Base-by-base conservation (phyloP, 768 basidiomycete genomes). In the Amanita molliuscula region DNA sequence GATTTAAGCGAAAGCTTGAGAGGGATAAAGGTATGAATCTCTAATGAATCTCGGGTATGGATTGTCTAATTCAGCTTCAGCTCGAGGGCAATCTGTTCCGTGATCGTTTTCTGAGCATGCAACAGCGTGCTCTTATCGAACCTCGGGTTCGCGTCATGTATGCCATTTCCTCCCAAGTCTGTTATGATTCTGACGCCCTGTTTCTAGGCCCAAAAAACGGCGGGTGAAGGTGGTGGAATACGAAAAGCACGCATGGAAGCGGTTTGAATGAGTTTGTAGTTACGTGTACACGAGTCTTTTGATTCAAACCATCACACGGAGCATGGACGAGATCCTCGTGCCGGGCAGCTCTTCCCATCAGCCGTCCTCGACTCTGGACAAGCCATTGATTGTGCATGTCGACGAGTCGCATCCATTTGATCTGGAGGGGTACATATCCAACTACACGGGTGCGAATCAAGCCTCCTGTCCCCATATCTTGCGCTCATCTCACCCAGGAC, bases 61-160 rank as follows among this genome's bases (percentile, higher is more conserved):
- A 26, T 15, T 21, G 16, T 47, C 35, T 38, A 47, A 36, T 4
- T 4, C 13, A 28, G 20, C 48, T 18, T 28, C 53, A 95, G 92
- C 88, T 89, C 15, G 92, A 96, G 70, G 93, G 93, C 21, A 96
- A 95, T 61, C 68, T 93, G 29, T 95, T 95, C 76, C 77, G 82
- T 20, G 93, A 96, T 62, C 79, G 90, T 1, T 92, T 91, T 69
- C 65, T 84, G 26, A 91, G 86, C 61, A 68, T 96, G 60, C 92
- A 95, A 59, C 87, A 93, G 54, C 76, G 91, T 25, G 89, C 87
- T 0, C 72, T 94, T 34, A 68, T 95, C 44, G 93, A 96, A 61
- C 92, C 93, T 15, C 81, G 91, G 15, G 77, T 78, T n/a, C 84
- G 75, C 21, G 80, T 91, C 34, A 50, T 84, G 89, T 92, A 63